Conservation (phyloP, 2,329 filamentous ascomycete genomes). For the Colletotrichum lentis region DNA sequence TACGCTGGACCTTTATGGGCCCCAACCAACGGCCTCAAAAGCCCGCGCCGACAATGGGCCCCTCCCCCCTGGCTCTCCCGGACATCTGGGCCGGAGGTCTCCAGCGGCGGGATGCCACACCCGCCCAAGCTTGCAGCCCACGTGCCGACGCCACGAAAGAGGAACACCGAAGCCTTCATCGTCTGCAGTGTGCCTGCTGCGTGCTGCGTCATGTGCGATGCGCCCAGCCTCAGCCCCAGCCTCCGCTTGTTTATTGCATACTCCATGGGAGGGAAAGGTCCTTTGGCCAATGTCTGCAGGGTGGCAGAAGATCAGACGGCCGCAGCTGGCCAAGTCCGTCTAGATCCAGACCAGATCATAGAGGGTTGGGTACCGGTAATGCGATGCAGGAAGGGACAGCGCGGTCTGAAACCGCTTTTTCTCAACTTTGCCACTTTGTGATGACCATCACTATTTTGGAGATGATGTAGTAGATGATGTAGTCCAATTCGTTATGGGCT, state of each 20-base stretch:
- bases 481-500: too few relatives aligned
- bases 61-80: not conserved
- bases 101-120: not conserved
- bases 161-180: not conserved
- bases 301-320: not conserved
- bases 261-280: not conserved
- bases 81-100: constrained; percentile 16
- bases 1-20: too few relatives aligned
- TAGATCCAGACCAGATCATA: too few relatives aligned
- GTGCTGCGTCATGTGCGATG: not conserved
- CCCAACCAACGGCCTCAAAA: too few relatives aligned
- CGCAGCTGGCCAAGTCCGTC: not conserved
- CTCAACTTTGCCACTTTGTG: not conserved
- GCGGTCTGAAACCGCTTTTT: not conserved
- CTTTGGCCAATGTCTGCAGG: constrained; percentile 7
- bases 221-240: not conserved
- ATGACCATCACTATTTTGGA: not conserved
- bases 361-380: too few relatives aligned
- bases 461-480: too few relatives aligned
- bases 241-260: too few relatives aligned
- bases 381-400: not conserved
- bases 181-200: not conserved
- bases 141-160: not conserved
- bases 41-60: not conserved
- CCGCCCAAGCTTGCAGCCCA: too few relatives aligned